Evolutionary conservation across 345 rosid genomes (phyloP), one percentile per base, ranked within the genome.

Genomic region (Anacardium occidentale): DNA sequence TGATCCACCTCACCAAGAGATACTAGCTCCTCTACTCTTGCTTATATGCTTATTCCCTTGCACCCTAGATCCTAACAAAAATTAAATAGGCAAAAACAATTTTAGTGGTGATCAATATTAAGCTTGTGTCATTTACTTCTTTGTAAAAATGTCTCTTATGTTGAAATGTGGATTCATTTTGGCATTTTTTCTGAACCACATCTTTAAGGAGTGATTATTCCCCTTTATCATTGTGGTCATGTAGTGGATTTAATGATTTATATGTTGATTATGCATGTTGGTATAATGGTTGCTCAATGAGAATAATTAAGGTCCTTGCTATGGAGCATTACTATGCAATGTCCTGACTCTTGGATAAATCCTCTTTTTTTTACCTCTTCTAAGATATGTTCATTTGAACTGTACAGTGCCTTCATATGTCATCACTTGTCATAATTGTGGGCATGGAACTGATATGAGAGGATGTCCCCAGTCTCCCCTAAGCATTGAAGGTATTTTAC

Each of bases 381-480:
- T 66, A 37, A 76, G 42, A 48, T 58, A 12, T 51, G 29, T 37
- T 68, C 50, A 64, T 83, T 60, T 40, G 24, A 68, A 78, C 54
- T 65, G 74, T 81, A 0, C 85, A 85, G 87, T 86, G 91, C 90
- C 90, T 18, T 83, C 94, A 50, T 94, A 82, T 68, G 37, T 90
- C 55, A 77, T 94, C 56, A 70, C 88, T 24, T 94, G 98, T 56
- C 89, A 89, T 73, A 94, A 94, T 72, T 94, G 98, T 62, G 97
- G 98, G 51, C 97, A 94, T 80, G 98, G 97, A 83, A 87, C 91
- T 82, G 98, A 94, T 75, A 66, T 92, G 82, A 87, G 95, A 71
- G 98, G 98, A 68, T 92, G 98, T 65, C 98, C 97, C 71, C 98
- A 94, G 59, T 74, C 93, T 81, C 97, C 95, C 53, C 64, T 89